Percentiles rank a stretch among this genome's conserved stretches.
phyloP scores from a whole-genome alignment of 2,329 filamentous ascomycete genomes.

The Pseudogymnoascus sp. region DNA sequence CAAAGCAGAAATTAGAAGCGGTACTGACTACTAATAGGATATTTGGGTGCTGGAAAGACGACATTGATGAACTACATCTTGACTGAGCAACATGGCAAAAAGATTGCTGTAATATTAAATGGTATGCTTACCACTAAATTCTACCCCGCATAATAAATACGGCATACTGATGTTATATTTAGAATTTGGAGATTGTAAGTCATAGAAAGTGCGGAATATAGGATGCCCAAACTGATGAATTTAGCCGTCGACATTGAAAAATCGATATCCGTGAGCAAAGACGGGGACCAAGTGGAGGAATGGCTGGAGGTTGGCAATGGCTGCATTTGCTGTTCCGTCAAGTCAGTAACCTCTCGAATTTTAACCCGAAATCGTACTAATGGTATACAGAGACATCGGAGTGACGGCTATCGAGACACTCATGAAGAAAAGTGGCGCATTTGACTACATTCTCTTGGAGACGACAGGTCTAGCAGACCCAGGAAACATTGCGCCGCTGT shows the following conservation, averaged over 20 bases:
- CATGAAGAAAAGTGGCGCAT: constrained; percentile 87
- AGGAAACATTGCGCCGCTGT: constrained; percentile 88
- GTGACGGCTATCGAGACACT: constrained; percentile 92
- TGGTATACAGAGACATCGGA: constrained; percentile 62
- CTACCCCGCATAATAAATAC: not conserved
- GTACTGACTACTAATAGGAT: constrained; percentile 50
- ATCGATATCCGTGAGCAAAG: constrained; percentile 81
- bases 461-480: constrained; percentile 94
- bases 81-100: constrained; percentile 91
- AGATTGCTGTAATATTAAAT: constrained; percentile 95
- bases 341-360: constrained; percentile 45
- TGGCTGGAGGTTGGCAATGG: constrained; percentile 96
- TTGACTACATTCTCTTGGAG: constrained; percentile 96
- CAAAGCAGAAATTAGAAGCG: not conserved
- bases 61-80: constrained; percentile 94
- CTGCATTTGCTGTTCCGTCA: constrained; percentile 96
- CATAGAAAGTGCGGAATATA: not conserved
- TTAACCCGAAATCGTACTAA: constrained; percentile 12
- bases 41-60: constrained; percentile 91
- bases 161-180: constrained; percentile 10
- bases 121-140: constrained; percentile 38
- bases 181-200: constrained; percentile 77
- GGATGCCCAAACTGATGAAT: not conserved
- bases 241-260: constrained; percentile 86
- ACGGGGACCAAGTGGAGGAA: constrained; percentile 75